Evolutionary conservation across 2,329 filamentous ascomycete species (phyloP).

Genomic region (Bertia moriformis): DNA sequence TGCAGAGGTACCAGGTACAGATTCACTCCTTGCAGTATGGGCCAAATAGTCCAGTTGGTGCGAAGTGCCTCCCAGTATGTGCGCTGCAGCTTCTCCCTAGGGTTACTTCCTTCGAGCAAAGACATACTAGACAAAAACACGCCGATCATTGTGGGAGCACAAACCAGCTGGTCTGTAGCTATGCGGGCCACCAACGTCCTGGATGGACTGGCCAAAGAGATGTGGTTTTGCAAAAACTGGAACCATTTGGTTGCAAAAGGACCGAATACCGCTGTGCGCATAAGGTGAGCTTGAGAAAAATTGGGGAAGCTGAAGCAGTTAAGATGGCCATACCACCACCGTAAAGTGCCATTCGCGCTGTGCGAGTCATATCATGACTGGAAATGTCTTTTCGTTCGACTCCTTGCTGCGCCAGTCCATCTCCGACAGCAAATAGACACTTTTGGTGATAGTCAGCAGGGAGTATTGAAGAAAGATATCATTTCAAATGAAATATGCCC

Average conservation of each 20-base stretch:
- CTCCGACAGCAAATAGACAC: not conserved
- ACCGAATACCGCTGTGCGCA: not conserved
- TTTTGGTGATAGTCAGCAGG: not conserved
- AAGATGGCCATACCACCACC: not conserved
- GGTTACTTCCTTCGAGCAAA: not conserved
- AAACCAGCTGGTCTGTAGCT: not conserved
- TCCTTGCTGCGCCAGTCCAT: not conserved
- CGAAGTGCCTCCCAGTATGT: not conserved
- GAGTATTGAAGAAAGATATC: too few relatives aligned
- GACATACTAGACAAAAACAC: not conserved
- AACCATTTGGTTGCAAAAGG: not conserved
- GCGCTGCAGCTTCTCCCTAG: not conserved
- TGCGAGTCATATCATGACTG: not conserved
- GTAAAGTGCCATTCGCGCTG: not conserved
- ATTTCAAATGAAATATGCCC: too few relatives aligned
- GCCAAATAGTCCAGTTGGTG: not conserved
- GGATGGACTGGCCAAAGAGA: not conserved
- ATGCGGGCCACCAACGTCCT: not conserved
- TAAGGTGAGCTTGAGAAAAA: not conserved
- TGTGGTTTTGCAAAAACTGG: not conserved
- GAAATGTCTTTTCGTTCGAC: not conserved
- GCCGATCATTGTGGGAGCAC: not conserved
- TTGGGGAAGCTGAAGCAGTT: not conserved
- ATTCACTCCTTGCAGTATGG: not conserved
- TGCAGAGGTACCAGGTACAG: not conserved